Evolutionary conservation across 371 early-diverging fungal genomes (phyloP).

Genomic region (Circinella minor): DNA sequence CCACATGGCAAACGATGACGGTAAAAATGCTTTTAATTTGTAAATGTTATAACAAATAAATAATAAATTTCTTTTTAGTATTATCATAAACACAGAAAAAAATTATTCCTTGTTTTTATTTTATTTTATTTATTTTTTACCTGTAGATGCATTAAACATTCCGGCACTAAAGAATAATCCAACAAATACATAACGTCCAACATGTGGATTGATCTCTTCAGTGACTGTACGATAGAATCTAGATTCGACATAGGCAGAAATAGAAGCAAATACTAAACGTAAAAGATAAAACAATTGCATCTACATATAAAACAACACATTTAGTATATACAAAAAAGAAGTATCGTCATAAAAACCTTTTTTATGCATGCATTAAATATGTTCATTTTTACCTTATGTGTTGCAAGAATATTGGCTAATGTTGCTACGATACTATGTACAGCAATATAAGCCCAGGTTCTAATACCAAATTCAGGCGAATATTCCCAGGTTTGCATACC

Average conservation of each 20-base stretch:
- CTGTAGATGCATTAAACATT: constrained; percentile 82
- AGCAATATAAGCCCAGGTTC: constrained; percentile 86
- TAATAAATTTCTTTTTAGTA: background rate
- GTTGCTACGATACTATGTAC: constrained; percentile 61
- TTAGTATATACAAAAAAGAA: too few species aligned
- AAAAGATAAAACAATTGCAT: constrained; percentile 78
- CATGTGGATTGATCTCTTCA: constrained; percentile 64
- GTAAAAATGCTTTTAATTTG: constrained; percentile 71
- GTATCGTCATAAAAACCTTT: too few species aligned
- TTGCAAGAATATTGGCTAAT: constrained; percentile 48
- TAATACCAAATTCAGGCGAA: constrained; percentile 84
- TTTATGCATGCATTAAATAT: background rate
- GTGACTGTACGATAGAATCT: constrained; percentile 70
- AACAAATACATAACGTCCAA: constrained; percentile 71
- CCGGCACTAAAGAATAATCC: constrained; percentile 78
- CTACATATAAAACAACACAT: constrained; percentile 30
- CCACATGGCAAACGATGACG: constrained; percentile 94
- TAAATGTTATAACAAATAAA: too few species aligned
- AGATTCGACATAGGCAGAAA: constrained; percentile 76
- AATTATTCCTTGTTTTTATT: too few species aligned
- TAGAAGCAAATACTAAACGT: constrained; percentile 66
- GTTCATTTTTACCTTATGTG: constrained; percentile 51
- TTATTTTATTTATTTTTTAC: constrained; percentile 37
- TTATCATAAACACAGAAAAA: too few species aligned
- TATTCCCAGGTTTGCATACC: constrained; percentile 98